Conservation (phyloP, 495 filamentous ascomycete genomes). For the Platismatia glauca region DNA sequence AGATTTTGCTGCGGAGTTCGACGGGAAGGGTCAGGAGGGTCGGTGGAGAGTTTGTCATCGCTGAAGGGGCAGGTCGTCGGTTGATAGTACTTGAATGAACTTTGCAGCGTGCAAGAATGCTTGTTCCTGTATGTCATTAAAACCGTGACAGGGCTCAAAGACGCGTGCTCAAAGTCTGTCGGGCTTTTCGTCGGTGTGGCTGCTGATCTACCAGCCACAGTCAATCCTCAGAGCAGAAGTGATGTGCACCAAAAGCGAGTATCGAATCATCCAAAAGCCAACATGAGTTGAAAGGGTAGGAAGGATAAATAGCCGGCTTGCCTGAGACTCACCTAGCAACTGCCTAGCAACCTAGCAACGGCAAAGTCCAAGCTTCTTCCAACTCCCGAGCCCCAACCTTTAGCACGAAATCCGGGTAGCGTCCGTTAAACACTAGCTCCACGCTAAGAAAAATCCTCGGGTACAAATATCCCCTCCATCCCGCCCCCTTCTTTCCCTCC, state of each 20-base stretch:
- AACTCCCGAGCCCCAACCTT: not conserved
- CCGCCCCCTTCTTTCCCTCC: conserved; percentile 31
- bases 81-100: not conserved
- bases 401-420: not conserved
- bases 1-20: not conserved
- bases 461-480: not conserved
- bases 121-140: not conserved
- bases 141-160: not conserved
- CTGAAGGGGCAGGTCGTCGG: not conserved
- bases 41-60: not conserved
- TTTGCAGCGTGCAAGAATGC: not conserved
- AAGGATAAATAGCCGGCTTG: too few relatives aligned
- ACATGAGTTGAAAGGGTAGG: not conserved
- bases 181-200: not conserved
- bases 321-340: too few relatives aligned
- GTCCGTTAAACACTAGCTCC: not conserved
- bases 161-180: not conserved
- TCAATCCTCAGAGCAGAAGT: not conserved
- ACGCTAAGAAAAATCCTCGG: not conserved
- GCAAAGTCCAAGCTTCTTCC: too few relatives aligned
- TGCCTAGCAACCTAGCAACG: too few relatives aligned
- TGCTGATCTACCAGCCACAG: not conserved
- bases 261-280: not conserved
- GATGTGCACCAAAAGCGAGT: not conserved
- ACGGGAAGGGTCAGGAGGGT: not conserved